Percentiles rank a stretch among this genome's conserved stretches.
phyloP scores from a whole-genome alignment of 192 early-diverging fungal genomes.

The Umbelopsis sp. region DNA sequence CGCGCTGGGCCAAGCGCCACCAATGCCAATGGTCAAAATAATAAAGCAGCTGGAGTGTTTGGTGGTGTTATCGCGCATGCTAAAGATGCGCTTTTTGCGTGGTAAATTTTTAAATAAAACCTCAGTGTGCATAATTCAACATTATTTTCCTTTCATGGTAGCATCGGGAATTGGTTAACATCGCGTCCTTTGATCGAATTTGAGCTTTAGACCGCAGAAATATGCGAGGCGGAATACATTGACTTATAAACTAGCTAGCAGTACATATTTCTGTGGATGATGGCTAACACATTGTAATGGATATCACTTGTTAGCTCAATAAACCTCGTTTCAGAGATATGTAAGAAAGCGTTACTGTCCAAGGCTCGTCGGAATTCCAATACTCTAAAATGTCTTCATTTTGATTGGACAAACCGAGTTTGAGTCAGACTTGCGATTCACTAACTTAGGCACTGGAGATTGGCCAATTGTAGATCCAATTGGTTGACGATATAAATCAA shows the following conservation, averaged over 20 bases:
- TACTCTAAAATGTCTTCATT: neutral
- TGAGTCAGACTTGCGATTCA: conserved; percentile 17
- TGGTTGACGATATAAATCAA: neutral
- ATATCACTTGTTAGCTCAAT: too few species aligned
- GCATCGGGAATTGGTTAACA: too few species aligned
- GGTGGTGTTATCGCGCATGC: conserved; percentile 9
- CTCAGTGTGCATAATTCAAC: too few species aligned
- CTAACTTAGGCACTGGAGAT: neutral
- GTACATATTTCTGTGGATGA: too few species aligned
- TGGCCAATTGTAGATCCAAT: conserved; percentile 11
- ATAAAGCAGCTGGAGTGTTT: neutral
- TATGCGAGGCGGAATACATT: too few species aligned
- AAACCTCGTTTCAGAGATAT: neutral
- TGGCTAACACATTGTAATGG: too few species aligned
- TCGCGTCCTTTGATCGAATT: too few species aligned
- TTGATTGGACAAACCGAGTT: conserved; percentile 6
- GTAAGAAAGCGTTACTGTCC: too few species aligned
- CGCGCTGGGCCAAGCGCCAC: conserved; percentile 5
- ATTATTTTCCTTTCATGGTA: too few species aligned
- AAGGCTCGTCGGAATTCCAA: too few species aligned
- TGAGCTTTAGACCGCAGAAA: too few species aligned
- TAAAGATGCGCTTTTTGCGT: conserved; percentile 15
- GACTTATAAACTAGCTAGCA: too few species aligned
- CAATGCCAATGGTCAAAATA: conserved; percentile 12
- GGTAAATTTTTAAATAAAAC: neutral